Evolutionary conservation across 2,329 filamentous ascomycete genomes (phyloP), one percentile per base, ranked within the genome.

Genomic region (Gyromitra esculenta): DNA sequence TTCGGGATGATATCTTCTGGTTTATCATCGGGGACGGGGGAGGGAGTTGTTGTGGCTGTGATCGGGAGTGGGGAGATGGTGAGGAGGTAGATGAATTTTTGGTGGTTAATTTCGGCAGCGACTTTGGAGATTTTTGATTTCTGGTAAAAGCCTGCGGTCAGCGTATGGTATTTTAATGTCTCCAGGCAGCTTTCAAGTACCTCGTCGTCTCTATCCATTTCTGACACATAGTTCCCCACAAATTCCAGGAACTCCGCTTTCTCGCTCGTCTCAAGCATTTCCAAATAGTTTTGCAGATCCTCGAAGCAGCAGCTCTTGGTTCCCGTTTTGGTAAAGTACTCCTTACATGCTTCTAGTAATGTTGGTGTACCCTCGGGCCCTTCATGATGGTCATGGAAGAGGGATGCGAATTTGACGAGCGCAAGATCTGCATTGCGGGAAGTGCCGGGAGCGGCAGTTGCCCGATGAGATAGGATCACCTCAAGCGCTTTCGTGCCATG

Each of bases 261-360:
- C 64, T 80, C 76, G 6, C 71, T 77, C 7, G 73, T 68, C 52
- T 79, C 75, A 35, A 81, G 77, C 78, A 79, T 80, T 57, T 76
- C 79, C 2, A 82, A 74, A 56, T 81, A 81, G 5, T 74, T 75
- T 62, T 80, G 79, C 25, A 81, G 72, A 69, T 82, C 81, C 54
- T 81, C 80, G 31, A 81, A 82, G 71, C 81, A 81, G 18, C 80
- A 81, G 60, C 73, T 80, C 70, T 80, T 81, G 3, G 75, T 80
- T 18, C 80, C 78, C 39, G 79, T 79, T 54, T 71, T 79, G 45
- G 77, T 75, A 39, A 81, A 81, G 73, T 81, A 81, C 25, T 76
- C 73, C 57, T 80, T 77, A 62, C 80, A 80, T 41, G 79, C 77
- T 45, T 79, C 77, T 15, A 79, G 66, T 21, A 81, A 59, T 31